Percentiles rank a stretch among this genome's conserved stretches.
Evolutionary conservation across 2,329 filamentous ascomycete species (phyloP).

Genomic region (Podosphaera leucotricha): DNA sequence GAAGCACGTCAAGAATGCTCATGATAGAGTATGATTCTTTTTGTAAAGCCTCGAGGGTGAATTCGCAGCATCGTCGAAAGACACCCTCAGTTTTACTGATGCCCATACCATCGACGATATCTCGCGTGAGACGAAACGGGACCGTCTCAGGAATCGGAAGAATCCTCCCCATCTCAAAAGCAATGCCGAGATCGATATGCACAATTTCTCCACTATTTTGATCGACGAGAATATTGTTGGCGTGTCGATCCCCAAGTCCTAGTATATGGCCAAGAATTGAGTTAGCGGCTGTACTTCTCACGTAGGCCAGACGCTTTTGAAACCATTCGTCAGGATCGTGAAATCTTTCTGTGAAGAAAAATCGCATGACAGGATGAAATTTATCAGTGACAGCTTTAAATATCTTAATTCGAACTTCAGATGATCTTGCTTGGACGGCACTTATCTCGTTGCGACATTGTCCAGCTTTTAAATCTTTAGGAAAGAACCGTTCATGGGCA

Average conservation of each 20-base stretch:
- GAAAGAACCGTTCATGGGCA: slow-evolving; percentile 69
- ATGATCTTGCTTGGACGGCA: slow-evolving; percentile 43
- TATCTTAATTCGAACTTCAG: slow-evolving; percentile 45
- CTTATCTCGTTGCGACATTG: slow-evolving; percentile 61
- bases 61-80: slow-evolving; percentile 94
- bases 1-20: slow-evolving; percentile 89
- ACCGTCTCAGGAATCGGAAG: slow-evolving; percentile 87
- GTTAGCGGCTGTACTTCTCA: slow-evolving; percentile 76
- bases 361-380: slow-evolving; percentile 83
- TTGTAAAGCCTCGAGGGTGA: slow-evolving; percentile 82
- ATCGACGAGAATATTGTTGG: slow-evolving; percentile 90
- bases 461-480: slow-evolving; percentile 54
- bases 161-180: slow-evolving; percentile 91
- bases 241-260: slow-evolving; percentile 80
- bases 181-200: slow-evolving; percentile 90
- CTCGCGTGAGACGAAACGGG: slow-evolving; percentile 79
- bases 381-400: slow-evolving; percentile 59
- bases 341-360: slow-evolving; percentile 94
- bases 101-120: slow-evolving; percentile 93
- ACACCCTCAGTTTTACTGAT: slow-evolving; percentile 88
- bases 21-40: slow-evolving; percentile 94
- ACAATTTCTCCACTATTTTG: slow-evolving; percentile 77
- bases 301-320: slow-evolving; percentile 67
- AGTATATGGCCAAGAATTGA: slow-evolving; percentile 87
- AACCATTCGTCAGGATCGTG: slow-evolving; percentile 94